Percentiles rank a stretch among this genome's conserved stretches.
These are phyloP conservation scores for Pestalotiopsis fici DNA, from an alignment of 2,329 filamentous ascomycete genomes.

Conservation along the genomic window DNA sequence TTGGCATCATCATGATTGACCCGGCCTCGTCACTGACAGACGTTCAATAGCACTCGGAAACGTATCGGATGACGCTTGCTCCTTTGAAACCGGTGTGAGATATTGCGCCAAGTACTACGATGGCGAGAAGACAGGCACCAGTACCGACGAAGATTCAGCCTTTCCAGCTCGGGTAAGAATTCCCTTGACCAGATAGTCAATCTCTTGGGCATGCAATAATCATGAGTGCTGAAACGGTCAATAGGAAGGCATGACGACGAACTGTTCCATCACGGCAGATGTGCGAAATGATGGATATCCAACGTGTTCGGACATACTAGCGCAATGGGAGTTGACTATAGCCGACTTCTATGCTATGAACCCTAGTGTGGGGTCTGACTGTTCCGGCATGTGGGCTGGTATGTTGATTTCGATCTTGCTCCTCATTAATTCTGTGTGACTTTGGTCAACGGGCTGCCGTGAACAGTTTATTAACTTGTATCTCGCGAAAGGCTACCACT, in stretches of 20 bases:
- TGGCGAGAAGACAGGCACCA: neutral
- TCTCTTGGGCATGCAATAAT: too few species aligned
- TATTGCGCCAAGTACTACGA: slow-evolving; percentile 13
- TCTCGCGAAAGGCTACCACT: neutral
- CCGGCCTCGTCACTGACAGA: slow-evolving; percentile 11
- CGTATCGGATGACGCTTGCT: slow-evolving; percentile 12
- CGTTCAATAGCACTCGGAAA: slow-evolving; percentile 16
- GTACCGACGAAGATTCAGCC: neutral
- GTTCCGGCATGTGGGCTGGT: slow-evolving; percentile 10
- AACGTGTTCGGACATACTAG: slow-evolving; percentile 3
- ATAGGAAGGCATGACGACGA: too few species aligned
- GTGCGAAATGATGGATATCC: neutral
- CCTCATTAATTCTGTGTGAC: too few species aligned
- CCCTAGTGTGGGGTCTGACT: slow-evolving; percentile 17
- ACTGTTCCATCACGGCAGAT: too few species aligned
- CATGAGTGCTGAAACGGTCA: too few species aligned
- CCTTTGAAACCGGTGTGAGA: slow-evolving; percentile 7
- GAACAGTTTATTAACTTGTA: too few species aligned
- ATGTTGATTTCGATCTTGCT: too few species aligned
- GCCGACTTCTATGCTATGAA: slow-evolving; percentile 15
- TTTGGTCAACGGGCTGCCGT: too few species aligned
- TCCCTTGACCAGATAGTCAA: neutral
- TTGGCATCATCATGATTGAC: slow-evolving; percentile 12
- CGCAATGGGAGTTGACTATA: slow-evolving; percentile 8
- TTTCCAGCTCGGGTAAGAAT: neutral